These are phyloP conservation scores for Auricularia auricula-judae DNA, from an alignment of 768 basidiomycete genomes.

Conservation along the genomic window DNA sequence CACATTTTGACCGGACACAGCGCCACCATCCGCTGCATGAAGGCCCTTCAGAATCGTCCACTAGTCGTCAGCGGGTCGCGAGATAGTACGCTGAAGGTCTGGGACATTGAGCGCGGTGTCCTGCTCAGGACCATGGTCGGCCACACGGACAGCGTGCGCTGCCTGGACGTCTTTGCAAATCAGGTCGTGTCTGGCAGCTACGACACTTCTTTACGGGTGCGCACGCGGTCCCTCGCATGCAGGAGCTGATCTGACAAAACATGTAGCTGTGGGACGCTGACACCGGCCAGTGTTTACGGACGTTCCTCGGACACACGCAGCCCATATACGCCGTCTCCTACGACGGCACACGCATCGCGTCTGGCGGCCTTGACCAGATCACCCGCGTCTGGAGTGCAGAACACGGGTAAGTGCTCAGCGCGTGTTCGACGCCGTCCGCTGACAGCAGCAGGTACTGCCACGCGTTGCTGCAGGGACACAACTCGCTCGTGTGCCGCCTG, in stretches of 20 bases:
- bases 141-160: conserved; percentile 73
- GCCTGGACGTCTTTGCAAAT: conserved; percentile 79
- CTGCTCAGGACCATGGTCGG: conserved; percentile 58
- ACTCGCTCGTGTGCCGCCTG: conserved; percentile 83
- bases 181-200: conserved; percentile 88
- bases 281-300: conserved; percentile 75
- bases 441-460: conserved; percentile 48
- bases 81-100: conserved; percentile 77
- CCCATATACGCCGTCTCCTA: conserved; percentile 90
- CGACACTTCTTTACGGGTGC: conserved; percentile 74
- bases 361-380: conserved; percentile 88
- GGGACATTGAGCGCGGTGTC: conserved; percentile 80
- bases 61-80: conserved; percentile 86
- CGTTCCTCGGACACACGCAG: conserved; percentile 73
- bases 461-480: conserved; percentile 84
- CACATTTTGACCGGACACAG: conserved; percentile 76
- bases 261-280: conserved; percentile 83
- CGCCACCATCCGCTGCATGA: conserved; percentile 85
- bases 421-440: no score
- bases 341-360: conserved; percentile 70
- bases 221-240: conserved; percentile 18
- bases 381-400: conserved; percentile 83
- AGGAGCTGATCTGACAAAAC: background rate
- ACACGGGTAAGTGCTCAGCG: conserved; percentile 51
- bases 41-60: conserved; percentile 76